Conservation (phyloP, 164 flowering plant species). For the grape (Vitis vinifera) region ASM3070453v1 NC_081811.1:10345501-10346000, state of each 20-base stretch:
- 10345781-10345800: constrained; percentile 42
- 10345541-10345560: too few relatives aligned
- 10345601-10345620: too few relatives aligned
- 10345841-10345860: constrained; percentile 47
- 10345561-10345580: too few relatives aligned
- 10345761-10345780: constrained; percentile 61
- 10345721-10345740: constrained; percentile 62
- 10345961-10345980: constrained; percentile 63
- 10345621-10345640: constrained; percentile 15
- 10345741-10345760: constrained; percentile 48
- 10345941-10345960: constrained; percentile 62
- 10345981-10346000: constrained; percentile 54
- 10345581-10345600: too few relatives aligned
- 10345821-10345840: constrained; percentile 55
- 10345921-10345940: neutral
- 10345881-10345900: neutral
- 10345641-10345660: constrained; percentile 47
- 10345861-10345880: neutral
- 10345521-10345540: too few relatives aligned
- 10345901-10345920: neutral
- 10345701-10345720: constrained; percentile 60
- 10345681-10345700: constrained; percentile 57
- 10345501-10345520: neutral
- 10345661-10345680: constrained; percentile 44
- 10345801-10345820: constrained; percentile 47